Evolutionary conservation across 2,329 filamentous ascomycete species (phyloP).

Genomic region (Ceratocystis papillata): DNA sequence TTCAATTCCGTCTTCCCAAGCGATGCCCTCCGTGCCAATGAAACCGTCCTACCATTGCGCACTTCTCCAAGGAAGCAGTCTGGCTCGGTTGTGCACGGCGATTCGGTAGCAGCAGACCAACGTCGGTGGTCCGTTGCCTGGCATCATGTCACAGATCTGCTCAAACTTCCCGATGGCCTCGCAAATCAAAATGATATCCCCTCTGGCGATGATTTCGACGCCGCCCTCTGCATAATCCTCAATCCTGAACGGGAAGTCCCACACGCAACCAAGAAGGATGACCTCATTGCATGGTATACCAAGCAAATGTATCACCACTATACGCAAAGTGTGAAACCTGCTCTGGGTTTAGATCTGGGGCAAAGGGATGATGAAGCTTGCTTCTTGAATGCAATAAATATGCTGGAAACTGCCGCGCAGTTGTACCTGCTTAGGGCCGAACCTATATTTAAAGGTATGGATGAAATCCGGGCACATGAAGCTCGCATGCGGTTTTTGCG

Average conservation of each 20-base stretch:
- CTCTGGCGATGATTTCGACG: conserved; percentile 40
- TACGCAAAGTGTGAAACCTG: conserved; percentile 46
- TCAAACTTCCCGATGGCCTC: conserved; percentile 38
- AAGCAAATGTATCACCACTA: conserved; percentile 52
- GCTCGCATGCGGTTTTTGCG: conserved; percentile 44
- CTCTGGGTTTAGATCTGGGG: conserved; percentile 47
- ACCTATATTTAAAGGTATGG: conserved; percentile 41
- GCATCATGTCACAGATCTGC: conserved; percentile 48
- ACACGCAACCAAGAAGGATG: conserved; percentile 42
- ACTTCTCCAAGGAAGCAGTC: conserved; percentile 21
- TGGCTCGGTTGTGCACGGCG: conserved; percentile 7
- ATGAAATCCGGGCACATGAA: conserved; percentile 32
- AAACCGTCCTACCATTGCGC: conserved; percentile 17
- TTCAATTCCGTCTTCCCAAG: conserved; percentile 48
- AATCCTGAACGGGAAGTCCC: conserved; percentile 39
- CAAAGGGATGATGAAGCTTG: conserved; percentile 33
- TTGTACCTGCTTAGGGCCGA: conserved; percentile 30
- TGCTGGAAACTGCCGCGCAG: not conserved
- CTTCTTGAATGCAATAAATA: conserved; percentile 1
- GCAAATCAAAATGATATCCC: not conserved
- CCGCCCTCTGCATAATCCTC: conserved; percentile 45
- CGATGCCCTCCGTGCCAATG: conserved; percentile 33
- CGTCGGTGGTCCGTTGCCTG: conserved; percentile 51
- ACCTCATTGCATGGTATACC: conserved; percentile 50
- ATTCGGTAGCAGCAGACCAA: conserved; percentile 37